Evolutionary conservation across 2,329 filamentous ascomycete species (phyloP).

Genomic region (Diaporthe capsici): DNA sequence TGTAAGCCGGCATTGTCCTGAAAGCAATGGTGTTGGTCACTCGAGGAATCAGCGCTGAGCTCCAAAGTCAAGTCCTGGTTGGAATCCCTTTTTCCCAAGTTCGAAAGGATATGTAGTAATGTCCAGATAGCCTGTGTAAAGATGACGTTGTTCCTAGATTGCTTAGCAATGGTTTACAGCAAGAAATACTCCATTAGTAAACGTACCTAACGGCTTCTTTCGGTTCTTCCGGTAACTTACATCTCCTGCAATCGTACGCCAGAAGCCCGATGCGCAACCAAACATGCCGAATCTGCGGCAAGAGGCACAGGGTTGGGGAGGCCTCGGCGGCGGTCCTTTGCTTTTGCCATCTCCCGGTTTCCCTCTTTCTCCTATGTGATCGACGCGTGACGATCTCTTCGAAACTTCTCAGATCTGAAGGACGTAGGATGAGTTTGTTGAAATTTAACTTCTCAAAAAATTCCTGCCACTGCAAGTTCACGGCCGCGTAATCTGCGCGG

Average conservation of each 20-base stretch:
- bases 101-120: conserved; percentile 15
- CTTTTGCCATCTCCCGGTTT: neutral
- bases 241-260: conserved; percentile 1
- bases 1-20: neutral
- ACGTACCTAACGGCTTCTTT: neutral
- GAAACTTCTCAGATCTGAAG: neutral
- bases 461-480: conserved; percentile 20
- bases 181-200: neutral
- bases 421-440: conserved; percentile 2
- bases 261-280: conserved; percentile 25
- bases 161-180: neutral
- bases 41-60: conserved; percentile 25
- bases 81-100: neutral
- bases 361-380: neutral
- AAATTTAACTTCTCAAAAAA: conserved; percentile 23
- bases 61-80: conserved; percentile 18
- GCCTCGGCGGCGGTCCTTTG: too few relatives aligned
- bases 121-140: conserved; percentile 23
- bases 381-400: neutral
- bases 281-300: conserved; percentile 22
- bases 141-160: conserved; percentile 4
- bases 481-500: conserved; percentile 16
- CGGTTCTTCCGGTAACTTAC: neutral
- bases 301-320: neutral
- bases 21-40: conserved; percentile 23